These are phyloP conservation scores for Boeremia exigua DNA, from an alignment of 2,329 filamentous ascomycete genomes.

Conservation along the genomic window DNA sequence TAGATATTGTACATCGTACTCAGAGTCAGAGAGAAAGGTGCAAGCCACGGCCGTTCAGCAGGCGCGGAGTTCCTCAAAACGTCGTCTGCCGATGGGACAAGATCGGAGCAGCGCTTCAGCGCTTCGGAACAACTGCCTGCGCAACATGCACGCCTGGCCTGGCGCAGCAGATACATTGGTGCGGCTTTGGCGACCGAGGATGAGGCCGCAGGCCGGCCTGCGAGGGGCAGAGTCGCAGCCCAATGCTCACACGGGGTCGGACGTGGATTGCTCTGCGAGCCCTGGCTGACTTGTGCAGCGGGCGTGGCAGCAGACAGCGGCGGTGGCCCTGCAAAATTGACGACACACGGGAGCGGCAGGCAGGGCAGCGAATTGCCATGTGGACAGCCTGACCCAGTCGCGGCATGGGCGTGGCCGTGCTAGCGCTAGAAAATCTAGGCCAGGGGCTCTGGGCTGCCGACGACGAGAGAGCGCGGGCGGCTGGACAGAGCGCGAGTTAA, in stretches of 20 bases:
- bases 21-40: neutral
- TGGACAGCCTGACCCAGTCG: neutral
- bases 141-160: too few species aligned
- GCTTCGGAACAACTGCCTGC: neutral
- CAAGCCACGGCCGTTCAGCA: neutral
- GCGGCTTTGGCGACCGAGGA: neutral
- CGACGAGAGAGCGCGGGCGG: too few species aligned
- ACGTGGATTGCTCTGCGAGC: too few species aligned
- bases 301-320: too few species aligned
- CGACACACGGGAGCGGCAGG: neutral
- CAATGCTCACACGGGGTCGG: neutral
- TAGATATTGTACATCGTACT: neutral
- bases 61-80: neutral
- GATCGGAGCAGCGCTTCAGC: neutral
- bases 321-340: too few species aligned
- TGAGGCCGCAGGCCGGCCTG: neutral
- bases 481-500: conserved; percentile 19
- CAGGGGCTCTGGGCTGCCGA: neutral
- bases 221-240: neutral
- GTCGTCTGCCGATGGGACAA: too few species aligned
- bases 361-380: conserved; percentile 13
- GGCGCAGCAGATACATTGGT: neutral
- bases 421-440: conserved; percentile 10
- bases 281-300: too few species aligned
- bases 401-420: neutral